Evolutionary conservation across 2,329 filamentous ascomycete genomes (phyloP), one percentile per base, ranked within the genome.

Genomic region (Penicillium fuscoglaucum): DNA sequence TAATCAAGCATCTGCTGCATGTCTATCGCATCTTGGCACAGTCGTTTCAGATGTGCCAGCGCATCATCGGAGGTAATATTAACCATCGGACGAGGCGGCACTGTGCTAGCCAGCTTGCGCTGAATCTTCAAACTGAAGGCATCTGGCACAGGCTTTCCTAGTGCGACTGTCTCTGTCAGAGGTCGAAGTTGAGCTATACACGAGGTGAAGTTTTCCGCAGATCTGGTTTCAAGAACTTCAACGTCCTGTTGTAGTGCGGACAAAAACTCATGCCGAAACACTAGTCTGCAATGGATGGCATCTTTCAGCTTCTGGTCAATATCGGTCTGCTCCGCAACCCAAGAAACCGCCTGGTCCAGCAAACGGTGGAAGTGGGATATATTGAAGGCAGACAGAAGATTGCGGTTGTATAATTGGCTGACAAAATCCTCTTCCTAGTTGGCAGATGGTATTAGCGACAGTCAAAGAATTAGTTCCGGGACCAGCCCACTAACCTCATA

Each of bases 391-490:
- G 87, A 85, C 7, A 98, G 81, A 0, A 99, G 79, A 13, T 85
- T 86, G 39, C 93, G 85, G 65, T 92, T 89, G 72, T 95, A 98
- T 0, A 93, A 90, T 73, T 96, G 92, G 7, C 91, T 93, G 21
- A 96, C 91, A 71, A 99, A 97, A 70, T 99, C 95, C 75, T 99
- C 95, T 76, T 99, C 95, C 88, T 93, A 64, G 45, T 55, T 15
- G 43, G 24, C 47, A 10, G n/a, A 44, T n/a, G 5, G 50, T 17
- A 55, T 68, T 61, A 70, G 68, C 50, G 48, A 35, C 19, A 31
- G 31, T 48, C 33, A 35, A 15, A 29, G 9, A 7, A 45, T 5
- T 26, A 10, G 19, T 60, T 19, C 43, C 41, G 2, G 29, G 44
- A 45, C 26, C 28, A 43, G 19, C 21, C 31, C 31, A 72, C 79